Base-by-base conservation (phyloP, 257 asterid genomes). In the Capsicum pubescens region DNA sequence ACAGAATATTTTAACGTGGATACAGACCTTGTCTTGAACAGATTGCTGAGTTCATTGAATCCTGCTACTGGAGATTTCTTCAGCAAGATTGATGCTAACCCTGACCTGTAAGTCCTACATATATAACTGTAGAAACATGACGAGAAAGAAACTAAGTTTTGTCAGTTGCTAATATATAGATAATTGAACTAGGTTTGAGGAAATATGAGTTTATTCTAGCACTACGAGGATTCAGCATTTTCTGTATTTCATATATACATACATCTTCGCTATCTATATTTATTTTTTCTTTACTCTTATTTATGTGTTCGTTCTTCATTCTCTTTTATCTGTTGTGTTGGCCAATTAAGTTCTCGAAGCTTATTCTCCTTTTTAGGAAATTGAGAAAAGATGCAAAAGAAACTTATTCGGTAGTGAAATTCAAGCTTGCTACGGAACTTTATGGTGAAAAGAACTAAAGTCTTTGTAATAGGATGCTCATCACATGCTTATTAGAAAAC, bases 1-100 rank as follows among this genome's bases (percentile, higher is more conserved):
- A 91, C 94, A 26, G 98, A 96, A 70, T 96, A 94, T 88, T 96
- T 94, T 89, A 93, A 96, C 56, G 97, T 96, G 76, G 99, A 96
- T 88, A 94, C 98, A 26, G 98, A 96, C 85, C 79, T 92, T 5
- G 98, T 96, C 87, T 84, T 93, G 88, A 96, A 92, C 95, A 93
- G 99, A 92, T 82, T 96, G 93, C 68, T 94, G 82, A 94, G 98
- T 88, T 92, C 98, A 64, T 87, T 96, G 86, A 90, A 90, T 91
- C 99, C 99, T 70, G 83, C 86, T 7, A 89, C 86, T 71, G 99
- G 98, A 88, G 99, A 96, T 88, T 96, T 96, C 87, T 87, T 90
- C 90, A 87, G 87, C 91, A 96, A 93, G 87, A 96, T 94, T 84
- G 97, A 94, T 89, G 98, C 98, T 71, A 94, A 96, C 85, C 99